Percentiles rank a stretch among this genome's conserved stretches.
phyloP scores from a whole-genome alignment of 73 alveolate species.

The Urostyla sp. region DNA sequence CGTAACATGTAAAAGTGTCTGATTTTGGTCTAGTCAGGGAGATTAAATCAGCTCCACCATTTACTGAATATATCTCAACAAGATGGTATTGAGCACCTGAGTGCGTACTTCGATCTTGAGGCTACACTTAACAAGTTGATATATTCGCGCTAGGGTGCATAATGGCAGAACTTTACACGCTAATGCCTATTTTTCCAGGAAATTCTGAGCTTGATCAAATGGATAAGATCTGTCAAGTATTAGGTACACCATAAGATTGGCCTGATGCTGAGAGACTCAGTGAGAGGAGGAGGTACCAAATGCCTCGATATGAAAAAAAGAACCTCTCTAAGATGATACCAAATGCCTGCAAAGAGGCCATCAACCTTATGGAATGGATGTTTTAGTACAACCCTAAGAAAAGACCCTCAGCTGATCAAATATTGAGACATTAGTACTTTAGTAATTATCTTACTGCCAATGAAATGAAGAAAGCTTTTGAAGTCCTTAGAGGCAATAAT shows the following conservation, averaged over 20 bases:
- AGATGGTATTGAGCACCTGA: slow-evolving; percentile 96
- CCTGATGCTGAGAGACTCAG: slow-evolving; percentile 95
- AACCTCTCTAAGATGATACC: slow-evolving; percentile 3
- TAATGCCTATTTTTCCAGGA: slow-evolving; percentile 87
- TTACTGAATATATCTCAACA: slow-evolving; percentile 89
- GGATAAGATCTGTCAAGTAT: slow-evolving; percentile 83
- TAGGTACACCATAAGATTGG: slow-evolving; percentile 97
- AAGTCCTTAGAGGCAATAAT: background rate
- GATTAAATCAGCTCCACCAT: slow-evolving; percentile 78
- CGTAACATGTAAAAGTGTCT: slow-evolving; percentile 69
- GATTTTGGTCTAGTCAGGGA: slow-evolving; percentile 89
- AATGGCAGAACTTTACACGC: slow-evolving; percentile 87
- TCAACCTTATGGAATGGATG: slow-evolving; percentile 40
- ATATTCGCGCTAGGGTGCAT: slow-evolving; percentile 95
- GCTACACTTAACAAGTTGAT: slow-evolving; percentile 86
- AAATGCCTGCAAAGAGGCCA: slow-evolving; percentile 27
- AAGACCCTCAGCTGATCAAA: slow-evolving; percentile 9
- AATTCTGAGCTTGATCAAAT: slow-evolving; percentile 96
- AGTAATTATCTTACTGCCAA: background rate
- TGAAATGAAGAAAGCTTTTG: slow-evolving; percentile 15
- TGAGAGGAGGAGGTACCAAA: slow-evolving; percentile 77
- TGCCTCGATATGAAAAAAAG: slow-evolving; percentile 70
- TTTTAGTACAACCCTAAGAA: slow-evolving; percentile 15
- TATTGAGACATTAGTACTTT: slow-evolving; percentile 12
- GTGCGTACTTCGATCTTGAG: slow-evolving; percentile 82